Evolutionary conservation across 2,329 filamentous ascomycete genomes (phyloP).

Genomic region (Aspergillus tubingensis): DNA sequence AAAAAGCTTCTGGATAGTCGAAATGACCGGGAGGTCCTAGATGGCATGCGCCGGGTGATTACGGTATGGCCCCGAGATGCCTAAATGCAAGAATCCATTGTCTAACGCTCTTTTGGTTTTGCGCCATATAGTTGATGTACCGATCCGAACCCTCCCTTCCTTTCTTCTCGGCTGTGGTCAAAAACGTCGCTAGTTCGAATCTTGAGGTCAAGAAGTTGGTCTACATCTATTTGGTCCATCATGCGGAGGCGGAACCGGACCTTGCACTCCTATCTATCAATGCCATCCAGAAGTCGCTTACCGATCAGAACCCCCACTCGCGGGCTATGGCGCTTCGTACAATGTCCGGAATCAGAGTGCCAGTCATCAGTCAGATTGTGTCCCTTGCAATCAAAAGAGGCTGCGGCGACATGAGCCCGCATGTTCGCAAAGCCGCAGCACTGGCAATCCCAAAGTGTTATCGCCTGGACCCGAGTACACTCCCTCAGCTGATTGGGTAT

Average conservation of each 20-base stretch:
- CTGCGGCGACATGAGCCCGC: conserved; percentile 87
- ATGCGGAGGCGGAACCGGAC: conserved; percentile 95
- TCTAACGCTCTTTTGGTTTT: conserved; percentile 18
- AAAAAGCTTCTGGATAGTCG: conserved; percentile 94
- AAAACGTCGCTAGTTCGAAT: conserved; percentile 93
- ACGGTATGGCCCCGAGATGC: conserved; percentile 58
- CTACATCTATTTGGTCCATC: conserved; percentile 95
- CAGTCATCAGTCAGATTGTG: conserved; percentile 96
- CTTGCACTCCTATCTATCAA: conserved; percentile 96
- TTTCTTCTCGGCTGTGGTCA: conserved; percentile 97
- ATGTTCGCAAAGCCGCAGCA: conserved; percentile 89
- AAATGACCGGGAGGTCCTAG: conserved; percentile 87
- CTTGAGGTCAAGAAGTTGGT: conserved; percentile 97
- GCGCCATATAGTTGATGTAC: conserved; percentile 79
- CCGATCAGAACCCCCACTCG: conserved; percentile 85
- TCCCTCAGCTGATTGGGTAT: conserved; percentile 83
- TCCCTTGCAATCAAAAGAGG: conserved; percentile 94
- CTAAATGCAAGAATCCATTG: conserved; percentile 6
- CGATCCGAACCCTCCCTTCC: conserved; percentile 81
- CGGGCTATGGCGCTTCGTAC: conserved; percentile 90
- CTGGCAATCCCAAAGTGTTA: conserved; percentile 96
- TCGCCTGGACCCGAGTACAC: conserved; percentile 78
- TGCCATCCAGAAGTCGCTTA: conserved; percentile 96
- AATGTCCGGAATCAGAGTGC: conserved; percentile 96
- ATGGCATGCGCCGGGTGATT: conserved; percentile 85